phyloP scores from a whole-genome alignment of 2,329 filamentous ascomycete genomes.

The Curvularia lunata region DNA sequence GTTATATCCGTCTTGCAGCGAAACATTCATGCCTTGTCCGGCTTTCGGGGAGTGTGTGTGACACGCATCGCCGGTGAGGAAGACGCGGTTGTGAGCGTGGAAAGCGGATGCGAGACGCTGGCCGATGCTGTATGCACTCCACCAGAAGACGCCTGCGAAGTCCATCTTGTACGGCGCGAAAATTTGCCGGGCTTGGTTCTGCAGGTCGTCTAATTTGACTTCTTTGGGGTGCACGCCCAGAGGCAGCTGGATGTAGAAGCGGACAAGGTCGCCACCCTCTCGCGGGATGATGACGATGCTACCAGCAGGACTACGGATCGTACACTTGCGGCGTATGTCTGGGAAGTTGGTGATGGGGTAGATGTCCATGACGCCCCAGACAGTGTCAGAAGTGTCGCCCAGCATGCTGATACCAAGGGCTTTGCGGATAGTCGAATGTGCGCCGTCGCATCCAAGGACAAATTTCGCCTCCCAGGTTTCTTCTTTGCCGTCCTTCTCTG shows the following conservation, averaged over 20 bases:
- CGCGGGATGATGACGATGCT: constrained; percentile 60
- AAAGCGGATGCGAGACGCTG: constrained; percentile 75
- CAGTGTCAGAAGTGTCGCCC: constrained; percentile 63
- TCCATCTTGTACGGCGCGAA: constrained; percentile 63
- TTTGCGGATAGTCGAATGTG: constrained; percentile 60
- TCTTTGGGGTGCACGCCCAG: constrained; percentile 57
- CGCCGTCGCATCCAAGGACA: constrained; percentile 58
- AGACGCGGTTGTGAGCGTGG: constrained; percentile 68
- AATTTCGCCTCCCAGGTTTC: constrained; percentile 48
- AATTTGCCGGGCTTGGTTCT: constrained; percentile 59
- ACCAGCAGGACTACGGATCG: constrained; percentile 55
- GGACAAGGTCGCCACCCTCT: constrained; percentile 62
- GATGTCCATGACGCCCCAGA: constrained; percentile 65
- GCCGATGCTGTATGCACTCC: constrained; percentile 73
- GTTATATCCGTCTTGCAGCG: constrained; percentile 66
- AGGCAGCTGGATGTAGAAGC: constrained; percentile 68
- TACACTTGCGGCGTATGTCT: constrained; percentile 59
- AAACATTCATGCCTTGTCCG: constrained; percentile 69
- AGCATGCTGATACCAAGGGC: constrained; percentile 63
- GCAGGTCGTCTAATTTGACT: constrained; percentile 61
- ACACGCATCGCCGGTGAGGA: constrained; percentile 73
- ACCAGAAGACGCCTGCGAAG: constrained; percentile 68
- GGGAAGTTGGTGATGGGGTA: constrained; percentile 58
- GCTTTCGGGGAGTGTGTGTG: constrained; percentile 74
- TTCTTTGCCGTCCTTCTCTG: constrained; percentile 39